phyloP scores from a whole-genome alignment of 345 rosid species.

The Murraya koenigii region DNA sequence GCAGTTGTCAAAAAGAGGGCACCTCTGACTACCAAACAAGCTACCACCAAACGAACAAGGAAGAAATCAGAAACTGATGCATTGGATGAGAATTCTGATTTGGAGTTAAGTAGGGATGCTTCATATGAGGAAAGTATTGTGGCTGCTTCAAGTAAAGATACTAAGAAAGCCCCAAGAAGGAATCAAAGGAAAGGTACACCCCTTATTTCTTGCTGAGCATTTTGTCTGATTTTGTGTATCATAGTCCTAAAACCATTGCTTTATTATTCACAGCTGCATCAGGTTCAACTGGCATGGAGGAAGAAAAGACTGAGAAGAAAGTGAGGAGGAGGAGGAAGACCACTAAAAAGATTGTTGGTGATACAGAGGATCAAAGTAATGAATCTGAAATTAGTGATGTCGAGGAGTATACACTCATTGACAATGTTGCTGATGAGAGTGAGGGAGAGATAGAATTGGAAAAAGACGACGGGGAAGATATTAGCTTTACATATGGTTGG shows the following conservation, averaged over 20 bases:
- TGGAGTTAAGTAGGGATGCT: constrained; percentile 22
- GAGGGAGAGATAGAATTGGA: constrained; percentile 59
- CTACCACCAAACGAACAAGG: constrained; percentile 37
- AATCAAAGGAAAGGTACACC: constrained; percentile 49
- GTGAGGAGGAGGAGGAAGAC: constrained; percentile 37
- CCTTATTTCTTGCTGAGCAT: neutral
- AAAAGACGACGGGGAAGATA: constrained; percentile 59
- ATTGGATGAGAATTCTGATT: constrained; percentile 34
- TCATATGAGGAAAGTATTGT: constrained; percentile 27
- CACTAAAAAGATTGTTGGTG: constrained; percentile 33
- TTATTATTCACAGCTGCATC: constrained; percentile 32
- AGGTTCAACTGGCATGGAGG: constrained; percentile 36
- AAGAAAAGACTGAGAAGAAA: constrained; percentile 55
- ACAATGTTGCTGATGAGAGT: constrained; percentile 46
- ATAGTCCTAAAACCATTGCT: constrained; percentile 7
- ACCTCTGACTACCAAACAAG: constrained; percentile 36
- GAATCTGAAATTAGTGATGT: constrained; percentile 49
- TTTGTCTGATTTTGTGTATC: constrained; percentile 10
- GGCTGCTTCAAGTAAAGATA: constrained; percentile 24
- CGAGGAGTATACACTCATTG: constrained; percentile 34
- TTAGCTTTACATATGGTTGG: constrained; percentile 76
- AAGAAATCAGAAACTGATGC: constrained; percentile 49
- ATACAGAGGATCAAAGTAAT: constrained; percentile 29
- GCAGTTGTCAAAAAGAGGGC: constrained; percentile 43
- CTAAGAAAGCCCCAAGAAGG: constrained; percentile 29